phyloP scores from a whole-genome alignment of 257 asterid species.

The Forsythia viridissima region DNA sequence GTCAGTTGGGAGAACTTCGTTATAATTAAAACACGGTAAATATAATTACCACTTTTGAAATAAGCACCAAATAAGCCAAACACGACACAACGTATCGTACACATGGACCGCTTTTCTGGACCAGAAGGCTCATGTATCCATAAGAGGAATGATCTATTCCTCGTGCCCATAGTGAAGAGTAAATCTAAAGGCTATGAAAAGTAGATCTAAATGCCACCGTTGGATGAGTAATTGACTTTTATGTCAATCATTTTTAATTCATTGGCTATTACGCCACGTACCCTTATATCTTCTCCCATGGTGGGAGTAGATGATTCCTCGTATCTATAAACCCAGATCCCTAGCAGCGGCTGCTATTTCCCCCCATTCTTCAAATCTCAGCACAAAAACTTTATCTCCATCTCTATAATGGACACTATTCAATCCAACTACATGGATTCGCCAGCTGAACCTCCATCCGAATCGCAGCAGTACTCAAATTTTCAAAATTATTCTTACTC shows the following conservation, averaged over 20 bases:
- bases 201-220: no score
- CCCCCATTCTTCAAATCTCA: background rate
- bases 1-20: no score
- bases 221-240: no score
- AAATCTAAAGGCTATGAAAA: no score
- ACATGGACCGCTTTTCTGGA: background rate
- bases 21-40: no score
- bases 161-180: no score
- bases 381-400: background rate
- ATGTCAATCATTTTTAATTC: no score
- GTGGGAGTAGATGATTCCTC: no score
- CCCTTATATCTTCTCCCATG: no score
- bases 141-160: no score
- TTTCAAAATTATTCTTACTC: slow-evolving; percentile 15
- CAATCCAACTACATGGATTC: slow-evolving; percentile 63
- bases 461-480: slow-evolving; percentile 18
- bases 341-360: background rate
- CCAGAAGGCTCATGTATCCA: background rate
- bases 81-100: background rate
- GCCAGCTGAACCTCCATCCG: slow-evolving; percentile 45
- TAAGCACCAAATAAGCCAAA: background rate
- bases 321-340: background rate
- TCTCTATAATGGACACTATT: slow-evolving; percentile 57
- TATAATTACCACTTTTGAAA: no score
- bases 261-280: no score